Conservation (phyloP, 305 asterid species). For the Fraxinus angustifolia region DNA sequence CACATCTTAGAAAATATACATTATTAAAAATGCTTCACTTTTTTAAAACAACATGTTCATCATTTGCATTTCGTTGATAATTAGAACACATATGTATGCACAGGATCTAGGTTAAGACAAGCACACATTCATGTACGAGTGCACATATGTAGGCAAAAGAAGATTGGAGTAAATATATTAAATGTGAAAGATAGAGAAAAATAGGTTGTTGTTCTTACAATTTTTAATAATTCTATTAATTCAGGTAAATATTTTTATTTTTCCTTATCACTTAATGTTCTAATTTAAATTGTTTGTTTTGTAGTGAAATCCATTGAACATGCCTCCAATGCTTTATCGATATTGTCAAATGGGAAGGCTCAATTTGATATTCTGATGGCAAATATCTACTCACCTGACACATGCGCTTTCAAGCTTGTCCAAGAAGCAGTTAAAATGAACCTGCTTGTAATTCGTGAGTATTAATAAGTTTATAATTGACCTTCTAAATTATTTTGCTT, state of each 20-base stretch:
- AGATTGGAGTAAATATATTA: neutral
- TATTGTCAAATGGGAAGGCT: constrained; percentile 29
- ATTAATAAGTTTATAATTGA: neutral
- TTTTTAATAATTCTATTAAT: neutral
- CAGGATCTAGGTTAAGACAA: neutral
- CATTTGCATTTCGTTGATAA: neutral
- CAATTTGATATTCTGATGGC: constrained; percentile 42
- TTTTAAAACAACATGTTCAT: neutral
- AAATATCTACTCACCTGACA: constrained; percentile 33
- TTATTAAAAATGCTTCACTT: neutral
- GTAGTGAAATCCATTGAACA: constrained; percentile 4
- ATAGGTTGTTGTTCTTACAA: neutral
- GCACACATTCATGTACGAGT: neutral
- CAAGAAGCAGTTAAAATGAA: constrained; percentile 30
- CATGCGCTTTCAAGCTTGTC: constrained; percentile 25
- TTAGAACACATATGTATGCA: neutral
- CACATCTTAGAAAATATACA: neutral
- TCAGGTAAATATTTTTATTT: neutral
- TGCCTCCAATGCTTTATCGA: constrained; percentile 37
- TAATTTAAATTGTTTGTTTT: neutral
- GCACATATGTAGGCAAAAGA: neutral
- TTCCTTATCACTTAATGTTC: neutral
- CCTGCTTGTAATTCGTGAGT: constrained; percentile 42
- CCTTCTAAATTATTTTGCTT: neutral
- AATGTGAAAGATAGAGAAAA: neutral